Percentiles rank a stretch among this genome's conserved stretches.
Evolutionary conservation across 805 yeast genomes (phyloP).

Genomic region (Kodamaea laetipori): DNA sequence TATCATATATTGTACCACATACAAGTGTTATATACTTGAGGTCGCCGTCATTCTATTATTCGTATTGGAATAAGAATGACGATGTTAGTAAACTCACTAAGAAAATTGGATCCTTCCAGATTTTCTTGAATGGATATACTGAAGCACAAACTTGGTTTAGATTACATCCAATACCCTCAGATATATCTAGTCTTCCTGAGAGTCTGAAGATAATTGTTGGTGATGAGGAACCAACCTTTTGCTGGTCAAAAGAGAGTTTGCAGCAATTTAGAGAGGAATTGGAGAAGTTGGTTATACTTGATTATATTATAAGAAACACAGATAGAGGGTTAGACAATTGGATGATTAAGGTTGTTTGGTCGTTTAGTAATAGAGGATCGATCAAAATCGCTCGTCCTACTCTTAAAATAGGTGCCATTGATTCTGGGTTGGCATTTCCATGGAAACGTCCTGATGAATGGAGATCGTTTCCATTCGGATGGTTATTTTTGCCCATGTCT

Average conservation of each 20-base stretch:
- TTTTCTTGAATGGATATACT: constrained; percentile 57
- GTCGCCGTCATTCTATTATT: constrained; percentile 54
- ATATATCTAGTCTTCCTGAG: constrained; percentile 20
- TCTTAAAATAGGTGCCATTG: constrained; percentile 68
- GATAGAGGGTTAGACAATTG: constrained; percentile 76
- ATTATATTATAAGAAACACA: constrained; percentile 72
- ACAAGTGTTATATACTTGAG: constrained; percentile 58
- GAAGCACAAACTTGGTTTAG: constrained; percentile 64
- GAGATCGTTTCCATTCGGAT: constrained; percentile 78
- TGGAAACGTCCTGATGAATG: constrained; percentile 85
- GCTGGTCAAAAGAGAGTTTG: constrained; percentile 55
- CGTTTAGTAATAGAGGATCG: not conserved
- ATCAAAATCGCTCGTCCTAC: constrained; percentile 32
- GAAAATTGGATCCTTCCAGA: constrained; percentile 69
- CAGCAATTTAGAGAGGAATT: constrained; percentile 59
- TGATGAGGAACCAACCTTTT: constrained; percentile 28
- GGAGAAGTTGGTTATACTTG: constrained; percentile 69
- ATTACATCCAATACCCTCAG: constrained; percentile 55
- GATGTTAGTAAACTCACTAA: constrained; percentile 33
- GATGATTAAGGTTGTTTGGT: constrained; percentile 67
- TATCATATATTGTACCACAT: constrained; percentile 62
- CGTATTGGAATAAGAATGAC: constrained; percentile 46
- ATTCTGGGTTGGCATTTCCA: constrained; percentile 73
- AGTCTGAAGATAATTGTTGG: constrained; percentile 6
- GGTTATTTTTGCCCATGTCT: constrained; percentile 67